Conservation (phyloP, 805 yeast species). For the Clavispora carvajalis region DNA sequence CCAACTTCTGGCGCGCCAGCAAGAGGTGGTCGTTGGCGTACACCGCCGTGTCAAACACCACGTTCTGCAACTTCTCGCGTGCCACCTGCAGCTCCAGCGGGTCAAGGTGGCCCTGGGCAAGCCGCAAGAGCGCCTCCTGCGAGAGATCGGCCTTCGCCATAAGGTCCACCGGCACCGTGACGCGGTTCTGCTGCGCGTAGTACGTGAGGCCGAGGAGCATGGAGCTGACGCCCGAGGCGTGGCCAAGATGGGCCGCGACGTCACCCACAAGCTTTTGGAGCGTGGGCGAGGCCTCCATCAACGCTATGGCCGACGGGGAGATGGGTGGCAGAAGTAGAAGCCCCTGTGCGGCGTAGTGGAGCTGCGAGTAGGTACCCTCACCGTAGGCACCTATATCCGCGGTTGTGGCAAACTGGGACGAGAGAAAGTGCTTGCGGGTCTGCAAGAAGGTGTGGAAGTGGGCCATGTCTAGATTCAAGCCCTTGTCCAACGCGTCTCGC, state of each 20-base stretch:
- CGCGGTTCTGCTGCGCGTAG: slow-evolving; percentile 48
- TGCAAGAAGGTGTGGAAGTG: slow-evolving; percentile 57
- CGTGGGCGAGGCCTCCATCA: slow-evolving; percentile 39
- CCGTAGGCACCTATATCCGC: slow-evolving; percentile 70
- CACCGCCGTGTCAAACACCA: slow-evolving; percentile 65
- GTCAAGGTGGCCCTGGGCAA: slow-evolving; percentile 39
- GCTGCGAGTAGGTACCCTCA: slow-evolving; percentile 72
- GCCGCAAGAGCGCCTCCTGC: slow-evolving; percentile 57
- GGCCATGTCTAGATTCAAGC: slow-evolving; percentile 45
- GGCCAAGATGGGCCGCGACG: slow-evolving; percentile 76
- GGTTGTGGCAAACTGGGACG: slow-evolving; percentile 40
- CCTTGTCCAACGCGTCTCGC: slow-evolving; percentile 46
- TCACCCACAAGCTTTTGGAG: slow-evolving; percentile 48
- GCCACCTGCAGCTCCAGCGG: slow-evolving; percentile 21
- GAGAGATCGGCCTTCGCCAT: slow-evolving; percentile 50
- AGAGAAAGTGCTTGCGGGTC: slow-evolving; percentile 51
- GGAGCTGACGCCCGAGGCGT: slow-evolving; percentile 67
- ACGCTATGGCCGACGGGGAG: slow-evolving; percentile 48
- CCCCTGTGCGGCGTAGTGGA: slow-evolving; percentile 62
- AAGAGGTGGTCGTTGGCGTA: slow-evolving; percentile 76
- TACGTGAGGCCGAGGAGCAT: slow-evolving; percentile 55
- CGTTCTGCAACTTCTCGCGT: slow-evolving; percentile 43
- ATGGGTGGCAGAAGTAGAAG: slow-evolving; percentile 51
- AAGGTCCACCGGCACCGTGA: slow-evolving; percentile 59
- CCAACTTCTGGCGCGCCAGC: slow-evolving; percentile 56